These are phyloP conservation scores for Chondrus crispus DNA, from an alignment of 23 red algal genomes.

Conservation along the genomic window DNA sequence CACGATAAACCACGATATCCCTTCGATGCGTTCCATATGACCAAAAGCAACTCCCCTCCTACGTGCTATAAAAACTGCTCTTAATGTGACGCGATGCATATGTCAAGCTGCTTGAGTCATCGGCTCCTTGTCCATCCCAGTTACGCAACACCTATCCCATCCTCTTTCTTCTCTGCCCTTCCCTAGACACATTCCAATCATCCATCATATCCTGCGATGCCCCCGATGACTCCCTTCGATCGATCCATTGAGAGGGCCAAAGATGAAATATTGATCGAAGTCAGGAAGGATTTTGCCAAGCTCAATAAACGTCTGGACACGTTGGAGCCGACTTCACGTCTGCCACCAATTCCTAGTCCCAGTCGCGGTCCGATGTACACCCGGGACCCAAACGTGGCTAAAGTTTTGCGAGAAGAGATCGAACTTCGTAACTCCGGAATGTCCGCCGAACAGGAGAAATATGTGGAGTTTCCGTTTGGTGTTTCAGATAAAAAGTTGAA, in stretches of 20 bases:
- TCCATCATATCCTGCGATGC: neutral
- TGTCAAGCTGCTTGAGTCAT: too few species aligned
- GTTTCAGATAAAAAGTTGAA: conserved; percentile 2
- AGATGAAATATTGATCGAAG: neutral
- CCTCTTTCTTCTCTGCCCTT: too few species aligned
- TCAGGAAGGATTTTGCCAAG: neutral
- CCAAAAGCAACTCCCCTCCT: too few species aligned
- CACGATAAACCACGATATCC: too few species aligned
- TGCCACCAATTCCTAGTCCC: neutral
- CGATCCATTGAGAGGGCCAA: neutral
- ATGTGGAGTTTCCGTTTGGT: neutral
- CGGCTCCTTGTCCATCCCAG: too few species aligned
- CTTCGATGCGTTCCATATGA: too few species aligned
- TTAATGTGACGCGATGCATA: too few species aligned
- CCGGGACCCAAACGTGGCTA: neutral
- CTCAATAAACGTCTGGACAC: neutral
- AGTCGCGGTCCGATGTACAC: neutral
- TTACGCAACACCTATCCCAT: too few species aligned
- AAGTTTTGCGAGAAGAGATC: neutral
- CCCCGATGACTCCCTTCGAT: neutral
- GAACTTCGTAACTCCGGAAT: neutral
- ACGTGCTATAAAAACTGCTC: too few species aligned
- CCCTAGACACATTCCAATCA: too few species aligned
- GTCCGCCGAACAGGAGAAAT: neutral
- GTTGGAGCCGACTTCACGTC: neutral